Evolutionary conservation across 73 alveolate species (phyloP).

Genomic region (Stentor coeruleus): DNA sequence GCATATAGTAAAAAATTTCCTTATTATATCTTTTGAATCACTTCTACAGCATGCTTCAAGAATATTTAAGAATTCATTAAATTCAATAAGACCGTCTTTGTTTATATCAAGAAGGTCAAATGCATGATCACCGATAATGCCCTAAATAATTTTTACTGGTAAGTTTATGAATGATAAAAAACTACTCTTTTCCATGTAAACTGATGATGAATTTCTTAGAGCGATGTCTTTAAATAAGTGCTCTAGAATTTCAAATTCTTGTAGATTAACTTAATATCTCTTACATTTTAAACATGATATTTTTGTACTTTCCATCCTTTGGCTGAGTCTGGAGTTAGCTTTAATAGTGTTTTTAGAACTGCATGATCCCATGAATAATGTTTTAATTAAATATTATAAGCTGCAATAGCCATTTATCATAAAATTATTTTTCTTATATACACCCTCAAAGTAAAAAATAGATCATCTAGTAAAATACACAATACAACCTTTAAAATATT

Average conservation of each 20-base stretch:
- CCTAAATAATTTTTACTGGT: conserved; percentile 13
- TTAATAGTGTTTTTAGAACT: too few species aligned
- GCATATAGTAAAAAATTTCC: too few species aligned
- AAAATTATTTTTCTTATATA: too few species aligned
- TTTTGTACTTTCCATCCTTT: too few species aligned
- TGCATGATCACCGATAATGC: not conserved
- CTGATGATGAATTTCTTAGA: not conserved
- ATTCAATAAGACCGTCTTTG: not conserved
- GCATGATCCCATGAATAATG: too few species aligned
- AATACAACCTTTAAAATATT: too few species aligned
- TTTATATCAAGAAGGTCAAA: not conserved
- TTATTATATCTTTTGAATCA: not conserved
- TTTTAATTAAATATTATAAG: too few species aligned
- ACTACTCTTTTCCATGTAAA: not conserved
- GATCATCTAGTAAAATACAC: too few species aligned
- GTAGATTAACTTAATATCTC: not conserved
- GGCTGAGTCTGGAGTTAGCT: too few species aligned
- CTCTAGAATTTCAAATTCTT: not conserved
- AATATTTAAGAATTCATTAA: not conserved
- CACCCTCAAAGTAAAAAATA: too few species aligned
- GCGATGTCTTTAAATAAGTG: not conserved
- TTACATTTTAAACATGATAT: too few species aligned
- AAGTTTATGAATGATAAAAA: not conserved
- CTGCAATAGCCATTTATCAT: too few species aligned
- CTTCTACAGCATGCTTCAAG: not conserved